These are phyloP conservation scores for Tanacetum coccineum DNA, from an alignment of 129 eudicot species.

Conservation along the genomic window DNA sequence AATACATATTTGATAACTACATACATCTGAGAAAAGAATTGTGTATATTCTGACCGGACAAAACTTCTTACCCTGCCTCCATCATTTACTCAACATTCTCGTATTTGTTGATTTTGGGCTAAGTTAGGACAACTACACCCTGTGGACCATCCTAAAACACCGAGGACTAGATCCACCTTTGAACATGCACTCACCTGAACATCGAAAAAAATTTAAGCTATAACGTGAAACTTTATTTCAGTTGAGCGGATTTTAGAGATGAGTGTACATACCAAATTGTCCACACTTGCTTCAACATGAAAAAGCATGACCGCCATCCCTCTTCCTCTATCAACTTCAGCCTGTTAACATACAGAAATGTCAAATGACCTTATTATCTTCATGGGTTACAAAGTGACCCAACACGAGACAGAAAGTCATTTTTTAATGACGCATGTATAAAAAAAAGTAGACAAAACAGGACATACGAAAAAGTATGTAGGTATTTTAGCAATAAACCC, in stretches of 20 bases:
- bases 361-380: neutral
- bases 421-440: too few species aligned
- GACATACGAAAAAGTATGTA: too few species aligned
- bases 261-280: constrained; percentile 52
- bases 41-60: constrained; percentile 37
- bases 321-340: constrained; percentile 66
- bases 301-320: constrained; percentile 82
- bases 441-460: too few species aligned
- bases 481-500: neutral
- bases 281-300: constrained; percentile 75
- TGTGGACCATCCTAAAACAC: constrained; percentile 89
- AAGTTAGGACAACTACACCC: constrained; percentile 87
- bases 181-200: constrained; percentile 71
- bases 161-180: constrained; percentile 59
- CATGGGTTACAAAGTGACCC: neutral
- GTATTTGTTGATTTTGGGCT: constrained; percentile 40
- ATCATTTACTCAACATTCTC: constrained; percentile 43
- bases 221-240: neutral
- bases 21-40: constrained; percentile 26
- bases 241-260: neutral
- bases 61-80: constrained; percentile 54
- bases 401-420: too few species aligned
- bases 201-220: neutral
- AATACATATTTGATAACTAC: constrained; percentile 27
- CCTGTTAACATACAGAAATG: constrained; percentile 41